Conservation (phyloP, 2,329 filamentous ascomycete species). For the Ascochyta koolunga region DNA sequence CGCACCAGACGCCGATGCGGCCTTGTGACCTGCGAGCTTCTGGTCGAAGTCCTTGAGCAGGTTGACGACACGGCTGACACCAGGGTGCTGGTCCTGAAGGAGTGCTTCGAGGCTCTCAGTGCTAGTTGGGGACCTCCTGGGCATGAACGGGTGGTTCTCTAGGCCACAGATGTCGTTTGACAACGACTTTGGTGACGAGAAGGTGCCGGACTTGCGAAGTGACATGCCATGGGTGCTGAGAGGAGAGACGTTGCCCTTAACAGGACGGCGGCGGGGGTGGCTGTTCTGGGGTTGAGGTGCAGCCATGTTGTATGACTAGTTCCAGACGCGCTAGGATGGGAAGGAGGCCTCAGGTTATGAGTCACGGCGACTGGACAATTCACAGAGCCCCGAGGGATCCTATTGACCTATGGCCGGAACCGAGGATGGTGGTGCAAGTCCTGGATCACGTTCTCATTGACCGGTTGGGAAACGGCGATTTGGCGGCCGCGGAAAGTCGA, state of each 20-base stretch:
- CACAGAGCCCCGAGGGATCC: conserved; percentile 33
- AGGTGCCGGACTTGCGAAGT: conserved; percentile 57
- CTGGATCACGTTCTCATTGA: conserved; percentile 38
- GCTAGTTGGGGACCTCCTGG: conserved; percentile 56
- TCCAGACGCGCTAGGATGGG: conserved; percentile 30
- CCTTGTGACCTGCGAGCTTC: conserved; percentile 47
- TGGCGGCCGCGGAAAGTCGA: conserved; percentile 15
- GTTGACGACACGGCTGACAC: conserved; percentile 53
- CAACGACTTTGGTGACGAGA: conserved; percentile 51
- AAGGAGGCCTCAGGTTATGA: conserved; percentile 44
- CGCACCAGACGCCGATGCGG: conserved; percentile 34
- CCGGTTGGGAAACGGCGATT: conserved; percentile 15
- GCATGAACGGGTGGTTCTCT: conserved; percentile 50
- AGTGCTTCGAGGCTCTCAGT: conserved; percentile 57
- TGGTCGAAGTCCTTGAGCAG: conserved; percentile 54
- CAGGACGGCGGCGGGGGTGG: conserved; percentile 55
- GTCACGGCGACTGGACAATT: conserved; percentile 38
- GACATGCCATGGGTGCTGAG: conserved; percentile 51
- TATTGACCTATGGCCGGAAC: conserved; percentile 28
- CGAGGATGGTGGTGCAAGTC: conserved; percentile 28
- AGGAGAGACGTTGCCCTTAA: conserved; percentile 45
- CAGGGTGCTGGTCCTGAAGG: conserved; percentile 48
- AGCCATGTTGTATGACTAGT: conserved; percentile 49
- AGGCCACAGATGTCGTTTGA: conserved; percentile 49
- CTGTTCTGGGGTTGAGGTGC: conserved; percentile 47